These are phyloP conservation scores for Aquilaria yunnanensis DNA, from an alignment of 345 rosid species.

Conservation along the genomic window DNA sequence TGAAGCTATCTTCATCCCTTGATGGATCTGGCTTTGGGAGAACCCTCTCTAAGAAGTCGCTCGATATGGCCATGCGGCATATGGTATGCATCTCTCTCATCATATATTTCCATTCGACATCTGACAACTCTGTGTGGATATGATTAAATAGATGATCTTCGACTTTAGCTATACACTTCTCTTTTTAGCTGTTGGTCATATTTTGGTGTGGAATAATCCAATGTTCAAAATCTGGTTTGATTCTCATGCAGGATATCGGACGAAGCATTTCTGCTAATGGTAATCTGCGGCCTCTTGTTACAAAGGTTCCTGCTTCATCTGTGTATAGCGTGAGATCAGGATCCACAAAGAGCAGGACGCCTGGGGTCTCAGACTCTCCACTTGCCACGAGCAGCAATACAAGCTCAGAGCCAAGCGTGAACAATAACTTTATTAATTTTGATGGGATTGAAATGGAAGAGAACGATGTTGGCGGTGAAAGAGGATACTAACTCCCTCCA, in stretches of 20 bases:
- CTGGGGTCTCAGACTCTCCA: conserved; percentile 66
- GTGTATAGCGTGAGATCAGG: conserved; percentile 71
- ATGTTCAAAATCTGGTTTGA: not conserved
- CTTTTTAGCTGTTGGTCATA: too few relatives aligned
- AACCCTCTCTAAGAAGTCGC: conserved; percentile 68
- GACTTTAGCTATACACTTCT: too few relatives aligned
- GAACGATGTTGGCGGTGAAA: conserved; percentile 44
- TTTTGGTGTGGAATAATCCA: not conserved
- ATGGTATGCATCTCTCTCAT: conserved; percentile 46
- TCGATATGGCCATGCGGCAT: conserved; percentile 88
- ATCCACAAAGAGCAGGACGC: conserved; percentile 42
- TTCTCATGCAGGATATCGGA: conserved; percentile 60
- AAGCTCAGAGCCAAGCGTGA: conserved; percentile 71
- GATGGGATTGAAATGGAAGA: conserved; percentile 55
- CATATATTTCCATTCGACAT: not conserved
- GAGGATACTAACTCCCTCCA: conserved; percentile 34
- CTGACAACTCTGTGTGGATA: too few relatives aligned
- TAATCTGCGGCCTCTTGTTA: conserved; percentile 50
- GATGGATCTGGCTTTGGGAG: conserved; percentile 75
- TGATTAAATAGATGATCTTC: too few relatives aligned
- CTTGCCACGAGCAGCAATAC: conserved; percentile 70
- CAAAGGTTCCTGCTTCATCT: conserved; percentile 69
- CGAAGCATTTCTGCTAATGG: conserved; percentile 49
- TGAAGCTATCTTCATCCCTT: conserved; percentile 42
- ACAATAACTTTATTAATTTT: conserved; percentile 43